phyloP scores from a whole-genome alignment of 208 protist genomes.

The Naegleria fowleri region DNA sequence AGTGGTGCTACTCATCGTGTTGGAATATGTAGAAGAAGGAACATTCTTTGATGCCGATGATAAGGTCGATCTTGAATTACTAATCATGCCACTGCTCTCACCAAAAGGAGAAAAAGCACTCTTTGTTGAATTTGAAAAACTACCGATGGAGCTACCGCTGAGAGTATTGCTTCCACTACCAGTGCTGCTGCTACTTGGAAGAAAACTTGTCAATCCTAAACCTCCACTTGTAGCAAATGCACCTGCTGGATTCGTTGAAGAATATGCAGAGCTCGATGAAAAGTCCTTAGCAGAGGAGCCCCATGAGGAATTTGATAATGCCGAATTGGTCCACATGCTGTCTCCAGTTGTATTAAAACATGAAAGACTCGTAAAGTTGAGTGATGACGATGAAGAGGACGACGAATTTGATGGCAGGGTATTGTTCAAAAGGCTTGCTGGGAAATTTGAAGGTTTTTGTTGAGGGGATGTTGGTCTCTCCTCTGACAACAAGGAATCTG shows the following conservation, averaged over 20 bases:
- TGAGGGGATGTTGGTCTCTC: background rate
- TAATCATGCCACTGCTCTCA: background rate
- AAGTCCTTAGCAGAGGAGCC: no score
- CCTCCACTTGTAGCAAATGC: background rate
- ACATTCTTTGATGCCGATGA: background rate
- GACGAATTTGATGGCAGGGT: background rate
- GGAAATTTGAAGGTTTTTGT: background rate
- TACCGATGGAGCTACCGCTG: background rate
- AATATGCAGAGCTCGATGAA: background rate
- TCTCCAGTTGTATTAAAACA: background rate
- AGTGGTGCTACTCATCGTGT: no score
- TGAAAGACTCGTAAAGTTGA: background rate
- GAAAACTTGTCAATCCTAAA: background rate
- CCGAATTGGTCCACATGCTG: background rate
- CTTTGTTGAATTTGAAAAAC: background rate
- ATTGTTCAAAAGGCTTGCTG: background rate
- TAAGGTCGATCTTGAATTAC: background rate
- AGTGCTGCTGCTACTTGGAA: background rate
- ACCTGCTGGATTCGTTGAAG: background rate
- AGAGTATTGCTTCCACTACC: background rate
- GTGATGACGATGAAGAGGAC: no score
- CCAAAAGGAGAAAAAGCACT: conserved; percentile 5
- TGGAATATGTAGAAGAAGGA: background rate
- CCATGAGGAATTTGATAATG: no score
- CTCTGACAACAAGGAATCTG: background rate